phyloP scores from a whole-genome alignment of 2,329 filamentous ascomycete species.

The Epichloe bromicola region DNA sequence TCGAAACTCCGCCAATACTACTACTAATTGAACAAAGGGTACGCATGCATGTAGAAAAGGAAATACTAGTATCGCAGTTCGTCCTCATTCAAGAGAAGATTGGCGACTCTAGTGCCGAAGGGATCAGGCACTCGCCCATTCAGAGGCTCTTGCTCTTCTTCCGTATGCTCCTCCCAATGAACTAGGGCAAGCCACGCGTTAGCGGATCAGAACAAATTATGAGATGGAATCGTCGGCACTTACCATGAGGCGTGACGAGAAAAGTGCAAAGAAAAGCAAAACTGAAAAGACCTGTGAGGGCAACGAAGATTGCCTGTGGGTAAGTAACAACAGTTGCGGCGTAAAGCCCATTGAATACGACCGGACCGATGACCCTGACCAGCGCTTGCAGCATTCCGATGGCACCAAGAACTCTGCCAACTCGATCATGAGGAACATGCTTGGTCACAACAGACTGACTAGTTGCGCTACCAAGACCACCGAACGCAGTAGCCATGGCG shows the following conservation, averaged over 20 bases:
- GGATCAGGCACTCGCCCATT: conserved; percentile 6
- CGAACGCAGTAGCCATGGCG: conserved; percentile 61
- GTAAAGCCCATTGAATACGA: conserved; percentile 79
- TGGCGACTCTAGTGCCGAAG: conserved; percentile 6
- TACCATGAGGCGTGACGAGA: conserved; percentile 62
- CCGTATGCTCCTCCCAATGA: conserved; percentile 16
- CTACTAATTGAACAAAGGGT: no score
- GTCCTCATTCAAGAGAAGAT: conserved; percentile 15
- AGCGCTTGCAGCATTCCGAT: conserved; percentile 76
- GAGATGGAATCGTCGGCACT: conserved; percentile 22
- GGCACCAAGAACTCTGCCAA: conserved; percentile 81
- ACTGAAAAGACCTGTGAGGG: conserved; percentile 53
- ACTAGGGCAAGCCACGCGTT: conserved; percentile 11
- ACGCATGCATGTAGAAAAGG: background rate
- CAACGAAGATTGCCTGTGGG: conserved; percentile 72
- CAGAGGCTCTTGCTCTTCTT: conserved; percentile 14
- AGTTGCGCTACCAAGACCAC: conserved; percentile 75
- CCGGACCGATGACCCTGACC: conserved; percentile 63
- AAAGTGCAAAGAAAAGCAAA: conserved; percentile 53
- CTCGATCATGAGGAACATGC: conserved; percentile 69
- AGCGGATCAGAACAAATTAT: background rate
- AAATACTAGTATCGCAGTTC: conserved; percentile 13
- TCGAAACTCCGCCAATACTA: no score
- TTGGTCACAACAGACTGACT: conserved; percentile 79
- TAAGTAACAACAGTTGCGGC: conserved; percentile 65